Evolutionary conservation across 495 filamentous ascomycete species (phyloP), one percentile per base, ranked within the genome.

Genomic region (Xylaria cubensis): DNA sequence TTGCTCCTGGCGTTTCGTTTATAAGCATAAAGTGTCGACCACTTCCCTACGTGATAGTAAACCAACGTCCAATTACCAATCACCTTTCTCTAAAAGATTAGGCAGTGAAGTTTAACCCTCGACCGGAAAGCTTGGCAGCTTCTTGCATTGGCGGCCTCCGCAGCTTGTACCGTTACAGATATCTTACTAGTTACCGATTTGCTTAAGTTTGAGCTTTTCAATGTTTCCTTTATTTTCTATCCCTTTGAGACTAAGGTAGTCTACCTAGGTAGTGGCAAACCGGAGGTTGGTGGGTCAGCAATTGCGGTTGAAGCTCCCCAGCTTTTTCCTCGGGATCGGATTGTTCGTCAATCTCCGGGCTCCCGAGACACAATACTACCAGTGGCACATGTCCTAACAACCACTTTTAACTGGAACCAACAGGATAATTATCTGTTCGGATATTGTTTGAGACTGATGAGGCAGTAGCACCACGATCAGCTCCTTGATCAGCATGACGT

Each of bases 291-390:
- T 64, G 39, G 39, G 39, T 44, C 61, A 39, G 61, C 39, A 63
- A 15, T 63, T 26, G 63, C 24, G 44, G 42, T 17, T 36, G 10
- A 34, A 19, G n/a, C 17, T 63, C 59, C 36, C 59, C 56, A 61
- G 61, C 61, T 64, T 64, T 67, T 64, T 67, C 8, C 44, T 55
- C 65, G 65, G 65, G 17, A 50, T 41, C 50, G 36, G 32, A 44
- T 21, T 39, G 50, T 42, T 67, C 21, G 24, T 21, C 34, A 67
- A 56, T 67, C n/a, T 67, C 50, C 65, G 65, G n/a, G 8, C 34
- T 26, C 19, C 65, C 65, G 65, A 61, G 53, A 56, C 26, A 32
- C 26, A 56, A 17, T 32, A 7, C 53, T 29, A 24, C n/a, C 42
- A 44, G 12, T 44, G 13, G 42, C 4, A 44, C 42, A 4, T 46